phyloP scores from a whole-genome alignment of 495 filamentous ascomycete species.

The Aspergillus incahuasiensis region DNA sequence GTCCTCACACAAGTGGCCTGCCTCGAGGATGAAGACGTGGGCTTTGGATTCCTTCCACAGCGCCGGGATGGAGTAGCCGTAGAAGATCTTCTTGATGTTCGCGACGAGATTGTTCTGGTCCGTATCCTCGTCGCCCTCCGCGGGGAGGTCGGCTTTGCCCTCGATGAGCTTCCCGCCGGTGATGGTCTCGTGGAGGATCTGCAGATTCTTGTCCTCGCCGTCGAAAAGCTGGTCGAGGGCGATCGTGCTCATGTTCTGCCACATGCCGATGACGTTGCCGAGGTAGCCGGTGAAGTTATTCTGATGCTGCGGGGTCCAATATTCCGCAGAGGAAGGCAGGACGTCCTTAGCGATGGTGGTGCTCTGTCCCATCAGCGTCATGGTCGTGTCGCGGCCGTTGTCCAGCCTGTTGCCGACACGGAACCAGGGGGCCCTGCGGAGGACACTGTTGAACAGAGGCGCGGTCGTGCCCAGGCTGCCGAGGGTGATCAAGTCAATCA shows the following conservation, averaged over 20 bases:
- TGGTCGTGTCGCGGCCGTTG: neutral
- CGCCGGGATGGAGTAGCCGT: conserved; percentile 26
- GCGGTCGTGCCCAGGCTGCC: conserved; percentile 17
- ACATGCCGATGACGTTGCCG: conserved; percentile 19
- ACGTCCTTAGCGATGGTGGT: neutral
- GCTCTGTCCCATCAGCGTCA: neutral
- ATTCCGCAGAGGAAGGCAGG: neutral
- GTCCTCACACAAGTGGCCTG: conserved; percentile 22
- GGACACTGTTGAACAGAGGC: neutral
- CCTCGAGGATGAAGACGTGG: conserved; percentile 29
- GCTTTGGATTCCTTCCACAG: conserved; percentile 18
- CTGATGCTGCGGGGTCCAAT: conserved; percentile 9
- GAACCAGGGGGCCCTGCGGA: neutral
- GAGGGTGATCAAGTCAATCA: conserved; percentile 23
- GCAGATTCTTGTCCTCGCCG: neutral
- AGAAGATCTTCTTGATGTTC: conserved; percentile 23
- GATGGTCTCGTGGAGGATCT: conserved; percentile 15
- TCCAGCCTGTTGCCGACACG: too few species aligned
- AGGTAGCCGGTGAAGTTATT: conserved; percentile 20
- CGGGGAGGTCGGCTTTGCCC: conserved; percentile 7
- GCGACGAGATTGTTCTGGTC: neutral
- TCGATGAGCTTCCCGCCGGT: conserved; percentile 26
- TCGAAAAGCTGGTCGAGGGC: neutral
- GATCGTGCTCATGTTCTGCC: conserved; percentile 1
- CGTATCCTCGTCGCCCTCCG: neutral